Evolutionary conservation across 73 alveolate species (phyloP), one percentile per base, ranked within the genome.

Genomic region (Paramecium pentaurelia): DNA sequence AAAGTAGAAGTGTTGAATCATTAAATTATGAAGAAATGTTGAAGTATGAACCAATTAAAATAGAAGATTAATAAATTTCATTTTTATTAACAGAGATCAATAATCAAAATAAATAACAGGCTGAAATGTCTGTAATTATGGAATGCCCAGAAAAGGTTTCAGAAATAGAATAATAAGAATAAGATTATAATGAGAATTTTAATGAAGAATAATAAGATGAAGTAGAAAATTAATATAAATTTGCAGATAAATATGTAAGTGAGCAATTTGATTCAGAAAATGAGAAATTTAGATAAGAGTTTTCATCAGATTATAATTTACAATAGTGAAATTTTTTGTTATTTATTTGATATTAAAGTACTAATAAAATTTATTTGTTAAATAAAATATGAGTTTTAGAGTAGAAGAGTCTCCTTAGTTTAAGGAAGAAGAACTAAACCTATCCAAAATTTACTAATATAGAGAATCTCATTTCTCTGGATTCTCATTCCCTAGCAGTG

Each of bases 1-100:
- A 80, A 47, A 80, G 91, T n/a, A 42, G 16, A 18, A 47, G 18
- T 20, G 58, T 80, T 10, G 44, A 40, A 28, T 45, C 91, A 9
- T 47, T 80, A 40, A 80, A 80, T 47, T 80, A 42, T 80, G 28
- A 45, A 16, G 77, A 80, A 80, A 80, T 80, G 91, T 18, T 80
- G 47, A 80, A 80, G 20, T 80, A 80, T 20, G 77, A 45, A 8
- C 75, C 32, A 7, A 49, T 18, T 9, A 6, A 80, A 28, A 20
- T 20, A 3, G 32, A 80, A 4, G 44, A 40, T 42, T 60, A 80
- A 27, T 28, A 80, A 27, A 42, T 42, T 42, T 27, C 71, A 8
- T 80, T 80, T 44, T 32, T 80, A 64, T 32, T 80, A 6, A 80
- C 91, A 38, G 47, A 80, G 30, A 25, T 32, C 2, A 18, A 8